A percentile compares a stretch with the other conserved stretches of the same genome.
Evolutionary conservation across 1,139 yeast genomes (phyloP).

Genomic region (Pichia sp.): DNA sequence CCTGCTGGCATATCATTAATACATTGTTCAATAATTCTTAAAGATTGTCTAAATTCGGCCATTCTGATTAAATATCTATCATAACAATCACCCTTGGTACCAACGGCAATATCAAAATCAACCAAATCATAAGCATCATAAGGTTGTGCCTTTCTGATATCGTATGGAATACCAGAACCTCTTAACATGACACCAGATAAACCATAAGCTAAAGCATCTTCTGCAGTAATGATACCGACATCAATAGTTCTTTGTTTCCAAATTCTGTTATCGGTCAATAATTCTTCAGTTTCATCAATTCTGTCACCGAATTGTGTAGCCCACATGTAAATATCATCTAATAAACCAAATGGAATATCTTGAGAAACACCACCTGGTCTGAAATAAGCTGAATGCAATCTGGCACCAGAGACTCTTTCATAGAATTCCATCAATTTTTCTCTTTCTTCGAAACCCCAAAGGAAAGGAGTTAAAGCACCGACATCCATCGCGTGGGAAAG

Average conservation of each 20-base stretch:
- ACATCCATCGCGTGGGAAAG: conserved; percentile 91
- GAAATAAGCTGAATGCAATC: conserved; percentile 80
- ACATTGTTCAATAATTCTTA: conserved; percentile 85
- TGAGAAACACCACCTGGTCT: conserved; percentile 93
- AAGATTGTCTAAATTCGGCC: conserved; percentile 88
- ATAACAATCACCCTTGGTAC: conserved; percentile 83
- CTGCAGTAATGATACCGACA: conserved; percentile 76
- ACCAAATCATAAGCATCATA: conserved; percentile 85
- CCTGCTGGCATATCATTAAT: conserved; percentile 90
- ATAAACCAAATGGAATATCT: conserved; percentile 77
- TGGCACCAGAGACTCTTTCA: conserved; percentile 87
- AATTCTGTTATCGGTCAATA: conserved; percentile 84
- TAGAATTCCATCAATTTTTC: conserved; percentile 91
- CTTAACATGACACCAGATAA: conserved; percentile 86
- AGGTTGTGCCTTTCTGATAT: conserved; percentile 80
- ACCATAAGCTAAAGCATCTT: conserved; percentile 77
- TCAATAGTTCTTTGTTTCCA: conserved; percentile 86
- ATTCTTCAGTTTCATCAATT: conserved; percentile 83
- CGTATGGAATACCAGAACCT: conserved; percentile 86
- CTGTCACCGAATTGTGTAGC: conserved; percentile 94
- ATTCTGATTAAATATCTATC: conserved; percentile 83
- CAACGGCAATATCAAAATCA: conserved; percentile 83
- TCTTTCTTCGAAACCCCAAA: conserved; percentile 94
- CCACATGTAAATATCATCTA: conserved; percentile 93
- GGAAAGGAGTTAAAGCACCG: conserved; percentile 87